These are phyloP conservation scores for Priceomyces carsonii DNA, from an alignment of 805 yeast species.

Conservation along the genomic window DNA sequence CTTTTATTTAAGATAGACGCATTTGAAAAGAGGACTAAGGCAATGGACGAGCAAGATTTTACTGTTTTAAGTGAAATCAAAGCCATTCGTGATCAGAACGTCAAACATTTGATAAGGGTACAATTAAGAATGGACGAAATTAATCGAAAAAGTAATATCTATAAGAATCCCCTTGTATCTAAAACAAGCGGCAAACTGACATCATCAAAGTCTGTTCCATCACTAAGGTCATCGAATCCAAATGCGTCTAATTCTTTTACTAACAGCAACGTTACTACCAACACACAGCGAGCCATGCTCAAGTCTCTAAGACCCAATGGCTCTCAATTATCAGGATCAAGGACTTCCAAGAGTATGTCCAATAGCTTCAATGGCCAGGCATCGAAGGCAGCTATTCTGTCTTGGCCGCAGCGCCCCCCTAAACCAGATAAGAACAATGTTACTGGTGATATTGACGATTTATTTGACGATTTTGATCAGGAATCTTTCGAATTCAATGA, in stretches of 20 bases:
- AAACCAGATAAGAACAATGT: constrained; percentile 3
- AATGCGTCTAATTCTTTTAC: constrained; percentile 9
- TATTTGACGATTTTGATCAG: constrained; percentile 44
- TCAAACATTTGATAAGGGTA: constrained; percentile 40
- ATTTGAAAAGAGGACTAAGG: constrained; percentile 44
- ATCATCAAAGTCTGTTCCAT: constrained; percentile 24
- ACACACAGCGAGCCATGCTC: constrained; percentile 26
- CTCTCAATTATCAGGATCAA: constrained; percentile 8
- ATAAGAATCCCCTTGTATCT: constrained; percentile 11
- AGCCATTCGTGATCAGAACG: constrained; percentile 43
- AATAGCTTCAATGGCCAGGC: constrained; percentile 17
- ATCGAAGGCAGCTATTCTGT: constrained; percentile 29
- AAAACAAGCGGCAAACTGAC: constrained; percentile 10
- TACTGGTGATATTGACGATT: constrained; percentile 15
- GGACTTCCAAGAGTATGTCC: constrained; percentile 12
- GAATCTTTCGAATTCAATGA: constrained; percentile 22
- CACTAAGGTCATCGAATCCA: constrained; percentile 18
- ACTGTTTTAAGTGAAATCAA: constrained; percentile 30
- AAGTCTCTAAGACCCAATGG: constrained; percentile 28
- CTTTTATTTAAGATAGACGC: constrained; percentile 55
- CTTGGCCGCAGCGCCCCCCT: constrained; percentile 30
- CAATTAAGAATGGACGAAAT: constrained; percentile 42
- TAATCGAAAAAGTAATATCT: constrained; percentile 21
- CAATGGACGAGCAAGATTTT: constrained; percentile 25
- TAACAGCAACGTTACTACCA: constrained; percentile 9